A percentile compares a stretch with the other conserved stretches of the same genome.
Conservation (phyloP, 2,329 filamentous ascomycete species). For the Penicillium sp. region DNA sequence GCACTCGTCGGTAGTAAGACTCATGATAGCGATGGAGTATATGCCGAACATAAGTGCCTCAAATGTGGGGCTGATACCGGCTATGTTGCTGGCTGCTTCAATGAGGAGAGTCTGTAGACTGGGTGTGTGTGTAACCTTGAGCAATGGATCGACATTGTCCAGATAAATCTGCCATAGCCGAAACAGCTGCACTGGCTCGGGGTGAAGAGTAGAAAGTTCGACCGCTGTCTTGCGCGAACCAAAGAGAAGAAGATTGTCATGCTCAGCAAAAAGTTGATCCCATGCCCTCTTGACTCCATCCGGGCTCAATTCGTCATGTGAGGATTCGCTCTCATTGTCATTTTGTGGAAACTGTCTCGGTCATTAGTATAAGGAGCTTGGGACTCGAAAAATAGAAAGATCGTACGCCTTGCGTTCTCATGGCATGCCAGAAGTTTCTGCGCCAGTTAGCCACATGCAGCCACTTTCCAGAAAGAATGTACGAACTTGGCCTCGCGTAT, state of each 20-base stretch:
- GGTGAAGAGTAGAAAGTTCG: slow-evolving; percentile 16
- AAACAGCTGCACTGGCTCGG: slow-evolving; percentile 27
- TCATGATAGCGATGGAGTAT: slow-evolving; percentile 57
- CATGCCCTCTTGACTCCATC: slow-evolving; percentile 11
- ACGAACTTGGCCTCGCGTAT: slow-evolving; percentile 16
- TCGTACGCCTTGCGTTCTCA: slow-evolving; percentile 42
- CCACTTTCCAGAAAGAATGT: too few relatives aligned
- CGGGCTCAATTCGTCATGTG: slow-evolving; percentile 2
- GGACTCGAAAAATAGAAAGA: background rate
- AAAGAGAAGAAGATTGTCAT: slow-evolving; percentile 15
- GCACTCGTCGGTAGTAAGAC: slow-evolving; percentile 55
- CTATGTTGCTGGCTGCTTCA: slow-evolving; percentile 55
- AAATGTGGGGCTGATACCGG: slow-evolving; percentile 53
- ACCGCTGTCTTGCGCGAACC: slow-evolving; percentile 7
- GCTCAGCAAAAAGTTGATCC: slow-evolving; percentile 8
- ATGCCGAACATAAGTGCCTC: slow-evolving; percentile 68
- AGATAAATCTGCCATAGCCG: slow-evolving; percentile 63
- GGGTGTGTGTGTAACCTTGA: slow-evolving; percentile 65
- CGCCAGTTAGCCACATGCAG: slow-evolving; percentile 6
- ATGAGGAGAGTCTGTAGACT: slow-evolving; percentile 62
- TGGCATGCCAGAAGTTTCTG: slow-evolving; percentile 48
- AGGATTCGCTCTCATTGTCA: slow-evolving; percentile 1
- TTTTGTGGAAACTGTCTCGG: background rate
- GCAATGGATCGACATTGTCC: slow-evolving; percentile 63
- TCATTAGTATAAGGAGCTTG: background rate